A percentile compares a stretch with the other conserved stretches of the same genome.
phyloP scores from a whole-genome alignment of 768 basidiomycete species.

The Sarcodon sp. region DNA sequence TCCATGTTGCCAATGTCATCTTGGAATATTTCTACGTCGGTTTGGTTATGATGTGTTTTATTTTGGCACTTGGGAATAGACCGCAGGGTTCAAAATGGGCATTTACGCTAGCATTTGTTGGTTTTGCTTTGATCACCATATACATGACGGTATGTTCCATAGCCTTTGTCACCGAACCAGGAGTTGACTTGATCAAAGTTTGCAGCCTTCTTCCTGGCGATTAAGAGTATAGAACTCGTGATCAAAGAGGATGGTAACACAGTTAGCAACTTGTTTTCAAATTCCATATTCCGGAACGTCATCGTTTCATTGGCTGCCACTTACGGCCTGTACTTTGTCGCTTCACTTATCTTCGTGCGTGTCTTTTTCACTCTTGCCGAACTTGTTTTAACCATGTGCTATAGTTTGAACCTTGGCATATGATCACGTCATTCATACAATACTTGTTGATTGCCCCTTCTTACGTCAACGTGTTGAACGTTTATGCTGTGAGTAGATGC shows the following conservation, averaged over 20 bases:
- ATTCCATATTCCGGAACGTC: slow-evolving; percentile 75
- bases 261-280: slow-evolving; percentile 56
- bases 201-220: slow-evolving; percentile 70
- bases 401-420: slow-evolving; percentile 95
- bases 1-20: slow-evolving; percentile 62
- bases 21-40: slow-evolving; percentile 85
- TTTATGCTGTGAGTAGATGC: slow-evolving; percentile 51
- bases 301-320: slow-evolving; percentile 81
- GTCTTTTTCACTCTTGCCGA: not conserved
- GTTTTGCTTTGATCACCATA: slow-evolving; percentile 84
- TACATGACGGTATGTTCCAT: slow-evolving; percentile 75
- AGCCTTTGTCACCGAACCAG: not conserved
- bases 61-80: slow-evolving; percentile 81
- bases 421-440: slow-evolving; percentile 94
- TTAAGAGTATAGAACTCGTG: slow-evolving; percentile 64
- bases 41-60: slow-evolving; percentile 75
- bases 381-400: slow-evolving; percentile 2
- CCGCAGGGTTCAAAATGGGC: slow-evolving; percentile 85
- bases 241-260: slow-evolving; percentile 31
- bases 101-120: slow-evolving; percentile 76
- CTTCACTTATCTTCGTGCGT: slow-evolving; percentile 79
- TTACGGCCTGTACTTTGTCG: slow-evolving; percentile 74
- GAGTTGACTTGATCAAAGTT: slow-evolving; percentile 26
- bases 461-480: slow-evolving; percentile 88
- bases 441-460: slow-evolving; percentile 88